Evolutionary conservation across 768 basidiomycete genomes (phyloP).

Genomic region (Macrolepiota albuminosa): DNA sequence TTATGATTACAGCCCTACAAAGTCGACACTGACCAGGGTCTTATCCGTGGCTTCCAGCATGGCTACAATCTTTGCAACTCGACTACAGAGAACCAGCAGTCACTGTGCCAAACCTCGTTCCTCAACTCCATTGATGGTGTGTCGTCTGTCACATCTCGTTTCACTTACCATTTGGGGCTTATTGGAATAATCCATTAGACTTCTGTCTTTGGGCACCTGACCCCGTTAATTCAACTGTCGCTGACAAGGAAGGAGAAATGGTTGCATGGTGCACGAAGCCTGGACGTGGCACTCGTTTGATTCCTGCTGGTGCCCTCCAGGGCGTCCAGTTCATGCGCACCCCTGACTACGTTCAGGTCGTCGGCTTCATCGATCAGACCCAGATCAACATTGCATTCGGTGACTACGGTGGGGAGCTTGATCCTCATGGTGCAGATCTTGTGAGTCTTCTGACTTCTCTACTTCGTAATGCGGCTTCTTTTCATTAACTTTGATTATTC

Average conservation of each 20-base stretch:
- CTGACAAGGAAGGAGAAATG: slow-evolving; percentile 53
- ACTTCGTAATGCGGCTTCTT: not conserved
- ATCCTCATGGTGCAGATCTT: slow-evolving; percentile 56
- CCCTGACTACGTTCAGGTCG: slow-evolving; percentile 48
- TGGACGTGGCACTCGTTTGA: slow-evolving; percentile 58
- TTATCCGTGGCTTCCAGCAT: slow-evolving; percentile 37
- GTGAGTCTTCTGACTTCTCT: not conserved
- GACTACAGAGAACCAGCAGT: slow-evolving; percentile 55
- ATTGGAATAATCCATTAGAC: slow-evolving; percentile 28
- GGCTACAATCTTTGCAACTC: slow-evolving; percentile 71
- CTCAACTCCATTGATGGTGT: slow-evolving; percentile 52
- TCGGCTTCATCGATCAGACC: slow-evolving; percentile 55
- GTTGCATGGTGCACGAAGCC: slow-evolving; percentile 69
- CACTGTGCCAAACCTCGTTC: slow-evolving; percentile 58
- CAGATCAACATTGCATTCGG: slow-evolving; percentile 38
- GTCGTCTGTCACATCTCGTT: slow-evolving; percentile 4
- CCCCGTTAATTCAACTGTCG: slow-evolving; percentile 41
- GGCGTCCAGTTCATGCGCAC: slow-evolving; percentile 56
- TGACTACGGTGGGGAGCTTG: slow-evolving; percentile 69
- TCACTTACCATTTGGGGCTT: not conserved
- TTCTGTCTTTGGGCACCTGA: slow-evolving; percentile 57
- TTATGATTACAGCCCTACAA: slow-evolving; percentile 26
- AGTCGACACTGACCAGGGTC: slow-evolving; percentile 29
- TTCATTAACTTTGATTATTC: not conserved
- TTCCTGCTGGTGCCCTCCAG: slow-evolving; percentile 49